Base-by-base conservation (phyloP, 768 basidiomycete species). In the Leucocoprinus sp. region DNA sequence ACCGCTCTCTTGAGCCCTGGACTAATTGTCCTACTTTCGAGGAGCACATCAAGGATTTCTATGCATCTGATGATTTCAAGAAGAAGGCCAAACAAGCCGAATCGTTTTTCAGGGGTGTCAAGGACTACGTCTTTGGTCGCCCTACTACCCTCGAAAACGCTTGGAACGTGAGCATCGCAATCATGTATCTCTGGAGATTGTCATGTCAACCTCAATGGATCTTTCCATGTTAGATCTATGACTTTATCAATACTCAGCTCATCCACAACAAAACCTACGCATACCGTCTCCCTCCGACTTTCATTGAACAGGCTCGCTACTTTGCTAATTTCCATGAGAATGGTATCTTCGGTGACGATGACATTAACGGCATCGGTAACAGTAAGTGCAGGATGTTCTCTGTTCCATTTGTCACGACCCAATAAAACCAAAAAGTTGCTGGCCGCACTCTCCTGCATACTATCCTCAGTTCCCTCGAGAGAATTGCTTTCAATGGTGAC, bases 1-100 rank as follows among this genome's bases (percentile, higher is more conserved):
- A 89, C 60, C 79, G 84, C 55, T 84, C 84, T 18, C 69, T 92
- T 50, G 87, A 93, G 65, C 82, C 82, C 53, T 92, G 84, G 85
- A 74, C 71, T 24, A 63, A 72, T 60, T 72, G 71, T 63, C 73
- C 72, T 42, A 69, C 72, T 23, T 89, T 88, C 60, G 65, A 80
- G 51, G 71, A 74, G 48, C 84, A 85, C 62, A 69, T 79, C 48
- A 65, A 70, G 49, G 58, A 66, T 0, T 79, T 88, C 52, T 75
- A 86, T 52, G 52, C 55, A 5, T 88, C 88, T 14, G 59, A 64
- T 5, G 74, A 75, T 38, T 87, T 90, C 77, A 84, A 81, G 68
- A 60, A 68, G 35, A 71, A 67, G 54, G 69, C 66, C 8, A 67
- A 75, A 55, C 66, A 70, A 21, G 80, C 87, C 6, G 57, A 68